phyloP scores from a whole-genome alignment of 2,329 filamentous ascomycete genomes.

The Gremmenia infestans region DNA sequence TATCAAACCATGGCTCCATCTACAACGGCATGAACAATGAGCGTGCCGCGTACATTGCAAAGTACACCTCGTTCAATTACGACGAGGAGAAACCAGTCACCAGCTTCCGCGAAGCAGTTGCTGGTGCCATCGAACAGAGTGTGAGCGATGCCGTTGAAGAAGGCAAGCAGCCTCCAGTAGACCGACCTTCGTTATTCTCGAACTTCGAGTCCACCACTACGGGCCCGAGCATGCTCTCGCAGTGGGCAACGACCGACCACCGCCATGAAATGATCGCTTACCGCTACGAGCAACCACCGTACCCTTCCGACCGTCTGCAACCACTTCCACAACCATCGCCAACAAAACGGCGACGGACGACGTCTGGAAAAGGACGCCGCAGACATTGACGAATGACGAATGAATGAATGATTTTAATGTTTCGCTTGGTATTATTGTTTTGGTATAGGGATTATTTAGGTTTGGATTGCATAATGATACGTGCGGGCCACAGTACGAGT shows the following conservation, averaged over 20 bases:
- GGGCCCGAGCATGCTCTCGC: neutral
- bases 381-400: neutral
- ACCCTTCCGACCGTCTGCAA: neutral
- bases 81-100: neutral
- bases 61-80: neutral
- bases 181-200: neutral
- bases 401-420: neutral
- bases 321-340: neutral
- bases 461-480: neutral
- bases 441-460: neutral
- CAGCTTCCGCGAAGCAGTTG: neutral
- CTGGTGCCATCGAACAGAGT: neutral
- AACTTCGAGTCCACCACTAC: neutral
- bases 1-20: slow-evolving; percentile 2
- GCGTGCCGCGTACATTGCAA: neutral
- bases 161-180: neutral
- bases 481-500: neutral
- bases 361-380: neutral
- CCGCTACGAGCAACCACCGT: neutral
- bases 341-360: neutral
- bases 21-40: slow-evolving; percentile 6
- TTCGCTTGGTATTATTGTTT: neutral
- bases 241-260: neutral
- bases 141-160: neutral
- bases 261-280: slow-evolving; percentile 2